These are phyloP conservation scores for Cicer pinnatifidum DNA, from an alignment of 306 rosid genomes.

Conservation along the genomic window DNA sequence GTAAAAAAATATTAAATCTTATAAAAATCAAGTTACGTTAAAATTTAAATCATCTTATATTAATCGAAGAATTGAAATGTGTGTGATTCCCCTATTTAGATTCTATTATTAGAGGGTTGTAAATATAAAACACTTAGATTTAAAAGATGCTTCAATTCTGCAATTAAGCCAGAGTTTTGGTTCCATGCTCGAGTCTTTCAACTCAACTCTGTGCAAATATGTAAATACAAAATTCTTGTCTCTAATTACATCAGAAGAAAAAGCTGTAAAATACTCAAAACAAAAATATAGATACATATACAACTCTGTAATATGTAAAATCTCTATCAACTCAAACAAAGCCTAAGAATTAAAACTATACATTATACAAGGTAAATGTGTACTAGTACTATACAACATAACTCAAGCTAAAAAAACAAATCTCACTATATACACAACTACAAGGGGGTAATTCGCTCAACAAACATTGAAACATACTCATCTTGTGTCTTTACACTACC, in stretches of 20 bases:
- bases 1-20: too few relatives aligned
- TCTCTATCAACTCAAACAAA: slow-evolving; percentile 31
- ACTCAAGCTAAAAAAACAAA: slow-evolving; percentile 32
- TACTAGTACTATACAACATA: slow-evolving; percentile 40
- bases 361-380: slow-evolving; percentile 31
- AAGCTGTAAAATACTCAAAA: background rate
- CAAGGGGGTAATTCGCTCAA: slow-evolving; percentile 47
- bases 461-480: slow-evolving; percentile 23
- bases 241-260: background rate
- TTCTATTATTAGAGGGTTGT: too few relatives aligned
- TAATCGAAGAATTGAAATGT: too few relatives aligned
- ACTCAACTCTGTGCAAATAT: background rate
- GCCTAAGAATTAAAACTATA: slow-evolving; percentile 38
- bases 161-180: background rate
- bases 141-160: too few relatives aligned
- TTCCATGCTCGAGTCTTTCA: background rate
- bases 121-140: too few relatives aligned
- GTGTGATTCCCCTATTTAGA: too few relatives aligned
- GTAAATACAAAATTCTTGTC: background rate
- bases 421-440: slow-evolving; percentile 58
- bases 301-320: slow-evolving; percentile 5
- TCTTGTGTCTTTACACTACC: slow-evolving; percentile 29
- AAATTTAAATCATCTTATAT: too few relatives aligned
- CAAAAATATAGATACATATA: slow-evolving; percentile 8
- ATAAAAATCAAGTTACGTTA: too few relatives aligned